phyloP scores from a whole-genome alignment of 2,329 filamentous ascomycete genomes.

The Colletotrichum tamarilloi region DNA sequence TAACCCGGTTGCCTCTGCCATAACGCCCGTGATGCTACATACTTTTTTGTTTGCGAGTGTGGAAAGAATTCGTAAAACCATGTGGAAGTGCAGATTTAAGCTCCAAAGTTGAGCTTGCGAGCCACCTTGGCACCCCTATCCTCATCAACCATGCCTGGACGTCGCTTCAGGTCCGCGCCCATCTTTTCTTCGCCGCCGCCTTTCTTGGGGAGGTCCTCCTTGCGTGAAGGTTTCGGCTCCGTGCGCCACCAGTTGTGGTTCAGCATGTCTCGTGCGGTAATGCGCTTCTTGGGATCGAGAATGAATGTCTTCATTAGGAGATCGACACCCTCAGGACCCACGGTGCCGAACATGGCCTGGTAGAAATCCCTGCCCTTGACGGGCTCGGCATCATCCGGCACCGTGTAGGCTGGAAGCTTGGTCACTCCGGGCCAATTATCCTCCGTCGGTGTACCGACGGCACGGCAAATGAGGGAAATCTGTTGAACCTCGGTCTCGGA shows the following conservation, averaged over 20 bases:
- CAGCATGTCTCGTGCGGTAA: slow-evolving; percentile 81
- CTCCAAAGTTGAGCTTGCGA: slow-evolving; percentile 82
- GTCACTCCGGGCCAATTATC: slow-evolving; percentile 95
- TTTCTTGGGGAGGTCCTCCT: slow-evolving; percentile 84
- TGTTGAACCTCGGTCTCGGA: slow-evolving; percentile 89
- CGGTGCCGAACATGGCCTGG: slow-evolving; percentile 79
- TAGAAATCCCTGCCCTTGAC: slow-evolving; percentile 78
- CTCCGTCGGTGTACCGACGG: slow-evolving; percentile 90
- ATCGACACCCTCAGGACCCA: slow-evolving; percentile 86
- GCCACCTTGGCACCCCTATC: slow-evolving; percentile 80
- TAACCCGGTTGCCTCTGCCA: slow-evolving; percentile 1
- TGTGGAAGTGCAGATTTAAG: slow-evolving; percentile 40
- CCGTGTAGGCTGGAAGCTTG: slow-evolving; percentile 82
- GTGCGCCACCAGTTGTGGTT: slow-evolving; percentile 87
- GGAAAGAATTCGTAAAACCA: not conserved
- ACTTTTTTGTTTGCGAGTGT: not conserved
- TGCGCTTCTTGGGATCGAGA: slow-evolving; percentile 87
- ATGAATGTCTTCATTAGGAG: slow-evolving; percentile 86
- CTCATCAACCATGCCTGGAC: slow-evolving; percentile 77
- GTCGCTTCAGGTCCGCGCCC: slow-evolving; percentile 83
- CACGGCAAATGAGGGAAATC: slow-evolving; percentile 83
- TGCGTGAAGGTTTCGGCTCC: slow-evolving; percentile 84
- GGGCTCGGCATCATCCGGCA: slow-evolving; percentile 69
- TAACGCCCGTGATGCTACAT: slow-evolving; percentile 32
- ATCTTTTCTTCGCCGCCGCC: slow-evolving; percentile 78